Conservation (phyloP, 2,329 filamentous ascomycete species). For the Alternaria consortialis region DNA sequence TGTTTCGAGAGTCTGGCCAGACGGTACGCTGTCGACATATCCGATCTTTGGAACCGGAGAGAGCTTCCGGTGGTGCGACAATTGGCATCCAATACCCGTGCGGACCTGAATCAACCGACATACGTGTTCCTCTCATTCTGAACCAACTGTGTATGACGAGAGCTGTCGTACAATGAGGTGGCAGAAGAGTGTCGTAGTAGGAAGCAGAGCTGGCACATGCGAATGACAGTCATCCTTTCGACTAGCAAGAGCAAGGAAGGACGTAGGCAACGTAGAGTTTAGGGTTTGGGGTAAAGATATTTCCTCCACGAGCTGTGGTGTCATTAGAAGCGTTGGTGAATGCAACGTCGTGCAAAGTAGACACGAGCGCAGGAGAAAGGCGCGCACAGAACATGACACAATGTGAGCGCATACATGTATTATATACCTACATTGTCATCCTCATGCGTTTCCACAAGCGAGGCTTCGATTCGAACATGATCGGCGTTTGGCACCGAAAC, state of each 20-base stretch:
- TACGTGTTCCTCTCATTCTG: not conserved
- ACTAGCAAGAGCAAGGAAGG: not conserved
- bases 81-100: not conserved
- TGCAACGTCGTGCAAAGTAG: not conserved
- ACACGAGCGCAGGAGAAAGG: not conserved
- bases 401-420: not conserved
- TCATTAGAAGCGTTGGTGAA: not conserved
- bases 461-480: not conserved
- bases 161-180: not conserved
- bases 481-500: not conserved
- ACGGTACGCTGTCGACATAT: slow-evolving; percentile 27
- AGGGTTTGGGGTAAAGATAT: not conserved
- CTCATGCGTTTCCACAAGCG: not conserved
- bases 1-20: slow-evolving; percentile 31
- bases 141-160: not conserved
- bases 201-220: not conserved
- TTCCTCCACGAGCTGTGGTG: not conserved
- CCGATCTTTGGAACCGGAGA: slow-evolving; percentile 13
- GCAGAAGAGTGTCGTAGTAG: not conserved
- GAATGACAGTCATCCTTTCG: not conserved
- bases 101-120: not conserved
- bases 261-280: not conserved
- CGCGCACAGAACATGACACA: not conserved
- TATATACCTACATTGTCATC: not conserved
- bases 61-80: slow-evolving; percentile 5